A percentile compares a stretch with the other conserved stretches of the same genome.
These are phyloP conservation scores for Fusarium sp. DNA, from an alignment of 2,329 filamentous ascomycete genomes.

Conservation along the genomic window DNA sequence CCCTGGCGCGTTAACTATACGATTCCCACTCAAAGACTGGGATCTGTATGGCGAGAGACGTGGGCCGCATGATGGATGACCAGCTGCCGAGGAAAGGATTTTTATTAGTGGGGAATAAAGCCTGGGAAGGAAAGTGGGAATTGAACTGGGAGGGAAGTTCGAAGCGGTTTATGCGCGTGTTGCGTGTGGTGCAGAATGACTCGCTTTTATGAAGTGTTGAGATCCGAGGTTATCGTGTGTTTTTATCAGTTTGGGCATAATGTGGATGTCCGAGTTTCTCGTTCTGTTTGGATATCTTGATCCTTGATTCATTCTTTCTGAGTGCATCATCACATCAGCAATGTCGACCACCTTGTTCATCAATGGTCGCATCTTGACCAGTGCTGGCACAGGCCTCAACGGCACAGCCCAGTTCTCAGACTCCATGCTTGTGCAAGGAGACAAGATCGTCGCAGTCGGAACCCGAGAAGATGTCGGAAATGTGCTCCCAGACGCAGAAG, in stretches of 20 bases:
- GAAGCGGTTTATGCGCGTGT: not conserved
- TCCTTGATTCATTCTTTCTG: not conserved
- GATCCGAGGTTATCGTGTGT: not conserved
- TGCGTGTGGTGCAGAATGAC: not conserved
- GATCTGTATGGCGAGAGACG: not conserved
- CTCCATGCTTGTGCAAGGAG: slow-evolving; percentile 48
- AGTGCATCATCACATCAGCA: not conserved
- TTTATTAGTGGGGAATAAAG: not conserved
- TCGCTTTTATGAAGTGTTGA: not conserved
- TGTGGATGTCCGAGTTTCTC: not conserved
- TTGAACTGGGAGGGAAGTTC: not conserved
- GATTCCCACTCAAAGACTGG: not conserved
- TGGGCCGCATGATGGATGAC: not conserved
- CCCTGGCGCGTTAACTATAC: not conserved
- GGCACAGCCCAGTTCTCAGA: slow-evolving; percentile 40
- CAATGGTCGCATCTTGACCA: slow-evolving; percentile 42
- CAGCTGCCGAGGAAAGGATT: not conserved
- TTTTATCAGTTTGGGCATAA: not conserved
- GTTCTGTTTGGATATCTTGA: not conserved
- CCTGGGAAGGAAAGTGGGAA: not conserved
- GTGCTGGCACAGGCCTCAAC: slow-evolving; percentile 20
- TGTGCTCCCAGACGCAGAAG: not conserved
- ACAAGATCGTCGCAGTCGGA: slow-evolving; percentile 49
- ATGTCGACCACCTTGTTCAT: slow-evolving; percentile 19
- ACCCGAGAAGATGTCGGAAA: slow-evolving; percentile 27